These are phyloP conservation scores for Malassezia pachydermatis DNA, from an alignment of 1,284 basidiomycete genomes.

Conservation along the genomic window DNA sequence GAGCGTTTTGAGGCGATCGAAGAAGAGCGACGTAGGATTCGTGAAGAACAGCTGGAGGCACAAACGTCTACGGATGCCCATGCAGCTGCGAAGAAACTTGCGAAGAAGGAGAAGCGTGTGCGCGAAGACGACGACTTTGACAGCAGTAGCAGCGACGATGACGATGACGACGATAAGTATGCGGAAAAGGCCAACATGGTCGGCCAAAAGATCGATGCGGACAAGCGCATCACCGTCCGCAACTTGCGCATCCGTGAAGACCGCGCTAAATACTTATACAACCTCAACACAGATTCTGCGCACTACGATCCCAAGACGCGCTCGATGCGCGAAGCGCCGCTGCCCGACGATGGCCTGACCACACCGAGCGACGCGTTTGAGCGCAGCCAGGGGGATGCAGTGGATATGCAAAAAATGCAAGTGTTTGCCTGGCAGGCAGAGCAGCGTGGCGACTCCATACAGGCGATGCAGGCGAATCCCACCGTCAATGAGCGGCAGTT, in stretches of 20 bases:
- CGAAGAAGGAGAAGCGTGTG: slow-evolving; percentile 58
- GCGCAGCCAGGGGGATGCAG: slow-evolving; percentile 78
- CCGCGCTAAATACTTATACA: slow-evolving; percentile 96
- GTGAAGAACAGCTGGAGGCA: slow-evolving; percentile 95
- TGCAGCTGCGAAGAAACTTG: slow-evolving; percentile 68
- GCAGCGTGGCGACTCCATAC: slow-evolving; percentile 71
- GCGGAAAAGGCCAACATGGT: slow-evolving; percentile 94
- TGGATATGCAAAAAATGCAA: slow-evolving; percentile 79
- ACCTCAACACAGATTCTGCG: slow-evolving; percentile 84
- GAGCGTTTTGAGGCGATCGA: slow-evolving; percentile 84
- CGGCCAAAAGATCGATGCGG: slow-evolving; percentile 92
- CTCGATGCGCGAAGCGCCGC: slow-evolving; percentile 94
- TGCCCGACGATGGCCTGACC: slow-evolving; percentile 71
- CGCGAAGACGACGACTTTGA: slow-evolving; percentile 52
- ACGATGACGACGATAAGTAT: slow-evolving; percentile 54
- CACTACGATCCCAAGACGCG: slow-evolving; percentile 99
- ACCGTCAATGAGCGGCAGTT: slow-evolving; percentile 83
- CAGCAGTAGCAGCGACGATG: slow-evolving; percentile 67
- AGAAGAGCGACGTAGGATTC: slow-evolving; percentile 70
- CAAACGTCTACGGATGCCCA: slow-evolving; percentile 55
- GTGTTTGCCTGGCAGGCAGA: slow-evolving; percentile 96
- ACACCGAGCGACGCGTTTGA: slow-evolving; percentile 96
- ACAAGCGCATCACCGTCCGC: slow-evolving; percentile 93
- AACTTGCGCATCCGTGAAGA: slow-evolving; percentile 98
- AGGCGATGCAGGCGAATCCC: slow-evolving; percentile 90